phyloP scores from a whole-genome alignment of 805 yeast species.

The Saturnispora gosingensis region DNA sequence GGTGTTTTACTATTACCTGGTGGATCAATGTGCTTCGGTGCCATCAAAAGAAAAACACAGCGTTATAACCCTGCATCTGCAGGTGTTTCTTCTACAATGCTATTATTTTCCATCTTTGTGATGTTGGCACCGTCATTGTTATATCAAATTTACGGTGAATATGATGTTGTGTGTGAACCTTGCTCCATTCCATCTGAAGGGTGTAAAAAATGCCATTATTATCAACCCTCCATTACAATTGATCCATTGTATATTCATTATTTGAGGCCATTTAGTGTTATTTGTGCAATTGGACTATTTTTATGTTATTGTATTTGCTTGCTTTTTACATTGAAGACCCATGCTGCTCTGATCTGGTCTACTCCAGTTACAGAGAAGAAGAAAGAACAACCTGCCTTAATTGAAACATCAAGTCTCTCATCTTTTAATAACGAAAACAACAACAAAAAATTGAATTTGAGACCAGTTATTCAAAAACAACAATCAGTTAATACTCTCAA shows the following conservation, averaged over 20 bases:
- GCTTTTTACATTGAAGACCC: slow-evolving; percentile 89
- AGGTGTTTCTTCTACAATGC: slow-evolving; percentile 94
- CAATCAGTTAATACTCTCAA: slow-evolving; percentile 5
- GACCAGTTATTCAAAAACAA: slow-evolving; percentile 2
- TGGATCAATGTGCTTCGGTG: slow-evolving; percentile 96
- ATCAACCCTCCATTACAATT: slow-evolving; percentile 64
- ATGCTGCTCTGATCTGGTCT: slow-evolving; percentile 95
- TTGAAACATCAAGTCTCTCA: slow-evolving; percentile 20
- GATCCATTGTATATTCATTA: slow-evolving; percentile 57
- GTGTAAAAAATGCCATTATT: slow-evolving; percentile 67
- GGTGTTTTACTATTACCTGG: slow-evolving; percentile 92
- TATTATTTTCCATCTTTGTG: slow-evolving; percentile 79
- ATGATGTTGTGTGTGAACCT: slow-evolving; percentile 61
- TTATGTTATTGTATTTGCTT: slow-evolving; percentile 82
- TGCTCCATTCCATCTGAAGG: slow-evolving; percentile 32
- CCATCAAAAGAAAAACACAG: slow-evolving; percentile 84
- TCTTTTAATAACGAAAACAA: slow-evolving; percentile 16
- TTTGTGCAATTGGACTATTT: slow-evolving; percentile 74
- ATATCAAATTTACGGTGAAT: slow-evolving; percentile 83
- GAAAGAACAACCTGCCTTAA: slow-evolving; percentile 8
- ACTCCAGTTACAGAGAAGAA: slow-evolving; percentile 40
- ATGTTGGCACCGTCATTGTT: slow-evolving; percentile 90
- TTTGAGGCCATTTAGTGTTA: slow-evolving; percentile 72
- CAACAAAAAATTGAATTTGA: slow-evolving; percentile 3
- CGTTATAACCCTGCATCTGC: slow-evolving; percentile 94